These are phyloP conservation scores for Penicillium capsulatum DNA, from an alignment of 2,329 filamentous ascomycete species.

Conservation along the genomic window DNA sequence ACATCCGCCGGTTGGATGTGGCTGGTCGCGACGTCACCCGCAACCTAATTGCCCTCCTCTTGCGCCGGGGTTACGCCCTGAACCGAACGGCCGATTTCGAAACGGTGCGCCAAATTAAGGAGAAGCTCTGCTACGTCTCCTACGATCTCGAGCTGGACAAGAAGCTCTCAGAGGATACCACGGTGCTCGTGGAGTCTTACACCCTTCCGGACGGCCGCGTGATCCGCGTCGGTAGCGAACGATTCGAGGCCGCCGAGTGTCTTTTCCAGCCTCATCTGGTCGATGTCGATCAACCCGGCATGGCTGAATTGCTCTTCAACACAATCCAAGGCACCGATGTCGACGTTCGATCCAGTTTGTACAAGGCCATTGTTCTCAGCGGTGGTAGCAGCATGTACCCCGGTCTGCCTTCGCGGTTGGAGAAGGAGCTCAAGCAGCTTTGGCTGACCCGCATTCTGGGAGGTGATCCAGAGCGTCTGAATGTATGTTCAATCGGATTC, in stretches of 20 bases:
- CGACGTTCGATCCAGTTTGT: constrained; percentile 86
- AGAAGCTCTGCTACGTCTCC: constrained; percentile 98
- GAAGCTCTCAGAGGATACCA: constrained; percentile 93
- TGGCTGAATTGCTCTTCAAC: constrained; percentile 97
- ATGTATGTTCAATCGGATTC: constrained; percentile 43
- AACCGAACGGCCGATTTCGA: constrained; percentile 99
- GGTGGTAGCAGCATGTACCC: constrained; percentile 99
- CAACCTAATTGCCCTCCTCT: constrained; percentile 90
- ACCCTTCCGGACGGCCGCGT: constrained; percentile 94
- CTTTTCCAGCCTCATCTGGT: constrained; percentile 98
- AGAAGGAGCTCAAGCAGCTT: constrained; percentile 98
- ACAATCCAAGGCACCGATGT: constrained; percentile 96
- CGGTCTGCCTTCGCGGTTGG: constrained; percentile 84
- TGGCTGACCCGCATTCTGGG: constrained; percentile 90
- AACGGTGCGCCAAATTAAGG: constrained; percentile 98
- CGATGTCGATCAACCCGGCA: constrained; percentile 93
- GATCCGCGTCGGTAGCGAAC: constrained; percentile 91
- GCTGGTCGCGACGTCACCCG: constrained; percentile 97
- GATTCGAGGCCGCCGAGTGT: constrained; percentile 96
- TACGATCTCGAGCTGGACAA: constrained; percentile 97
- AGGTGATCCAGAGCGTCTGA: constrained; percentile 87
- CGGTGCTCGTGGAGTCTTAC: constrained; percentile 94
- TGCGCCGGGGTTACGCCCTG: constrained; percentile 89
- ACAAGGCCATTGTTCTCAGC: constrained; percentile 95
- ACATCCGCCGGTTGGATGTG: constrained; percentile 89